Conservation (phyloP, 179 eudicot genomes). For the Monotropa hypopitys region DNA sequence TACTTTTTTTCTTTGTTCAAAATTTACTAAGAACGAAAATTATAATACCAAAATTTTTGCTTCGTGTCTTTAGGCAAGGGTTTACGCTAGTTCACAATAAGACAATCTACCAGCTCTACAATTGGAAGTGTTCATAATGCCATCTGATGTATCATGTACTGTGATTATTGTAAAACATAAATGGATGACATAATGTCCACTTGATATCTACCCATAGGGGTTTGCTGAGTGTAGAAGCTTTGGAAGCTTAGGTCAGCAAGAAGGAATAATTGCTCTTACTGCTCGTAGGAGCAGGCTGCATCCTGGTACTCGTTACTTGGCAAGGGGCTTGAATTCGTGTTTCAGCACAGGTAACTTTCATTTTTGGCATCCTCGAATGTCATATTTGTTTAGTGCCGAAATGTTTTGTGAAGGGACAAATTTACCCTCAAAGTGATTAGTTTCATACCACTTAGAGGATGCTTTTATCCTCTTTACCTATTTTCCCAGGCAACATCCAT, state of each 20-base stretch:
- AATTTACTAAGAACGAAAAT: no score
- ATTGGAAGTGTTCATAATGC: not conserved
- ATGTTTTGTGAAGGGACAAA: not conserved
- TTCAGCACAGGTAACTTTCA: constrained; percentile 64
- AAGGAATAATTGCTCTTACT: constrained; percentile 79
- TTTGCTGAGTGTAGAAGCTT: constrained; percentile 86
- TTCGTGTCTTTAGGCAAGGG: no score
- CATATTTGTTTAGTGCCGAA: not conserved
- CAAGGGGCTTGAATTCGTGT: constrained; percentile 91
- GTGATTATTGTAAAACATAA: not conserved
- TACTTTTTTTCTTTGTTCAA: no score
- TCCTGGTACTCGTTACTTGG: constrained; percentile 97
- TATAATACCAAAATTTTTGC: no score
- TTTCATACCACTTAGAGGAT: not conserved
- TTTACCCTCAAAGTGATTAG: not conserved
- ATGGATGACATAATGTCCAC: constrained; percentile 8
- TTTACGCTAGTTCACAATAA: no score
- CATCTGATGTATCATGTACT: not conserved
- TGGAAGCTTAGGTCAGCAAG: constrained; percentile 95
- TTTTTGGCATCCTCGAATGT: not conserved
- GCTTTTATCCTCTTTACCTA: not conserved
- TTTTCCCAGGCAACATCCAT: not conserved
- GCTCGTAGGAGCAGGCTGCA: constrained; percentile 99
- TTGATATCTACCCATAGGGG: constrained; percentile 49
- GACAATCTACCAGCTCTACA: not conserved